Percentiles rank a stretch among this genome's conserved stretches.
Evolutionary conservation across 2,329 filamentous ascomycete genomes (phyloP).

Genomic region (Calonectria multiphialidica): DNA sequence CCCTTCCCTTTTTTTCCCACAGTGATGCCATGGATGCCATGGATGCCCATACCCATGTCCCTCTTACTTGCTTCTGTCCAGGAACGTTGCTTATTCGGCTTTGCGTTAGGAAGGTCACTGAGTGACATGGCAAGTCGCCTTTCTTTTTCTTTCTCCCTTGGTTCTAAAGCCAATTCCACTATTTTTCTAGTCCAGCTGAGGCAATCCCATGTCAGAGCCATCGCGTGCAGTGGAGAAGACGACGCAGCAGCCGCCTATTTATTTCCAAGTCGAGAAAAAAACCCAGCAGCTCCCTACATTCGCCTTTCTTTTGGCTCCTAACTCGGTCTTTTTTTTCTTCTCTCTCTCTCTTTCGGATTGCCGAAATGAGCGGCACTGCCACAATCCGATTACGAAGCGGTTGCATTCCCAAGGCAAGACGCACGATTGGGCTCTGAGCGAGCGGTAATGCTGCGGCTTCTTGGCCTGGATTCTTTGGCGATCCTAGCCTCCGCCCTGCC

Average conservation of each 20-base stretch:
- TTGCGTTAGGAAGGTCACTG: not conserved
- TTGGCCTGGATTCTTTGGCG: conserved; percentile 15
- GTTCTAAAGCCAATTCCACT: not conserved
- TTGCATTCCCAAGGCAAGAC: conserved; percentile 27
- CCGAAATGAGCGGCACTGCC: conserved; percentile 34
- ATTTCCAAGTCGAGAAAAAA: not conserved
- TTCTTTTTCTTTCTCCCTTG: conserved; percentile 1
- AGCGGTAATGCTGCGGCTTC: not conserved
- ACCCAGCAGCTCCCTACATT: not conserved
- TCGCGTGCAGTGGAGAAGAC: conserved; percentile 5
- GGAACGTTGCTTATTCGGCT: conserved; percentile 18
- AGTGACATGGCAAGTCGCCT: not conserved
- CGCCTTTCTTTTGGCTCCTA: conserved; percentile 14
- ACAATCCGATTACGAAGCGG: conserved; percentile 26
- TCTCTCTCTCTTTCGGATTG: conserved; percentile 1
- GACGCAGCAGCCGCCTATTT: not conserved
- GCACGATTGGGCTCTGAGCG: conserved; percentile 11
- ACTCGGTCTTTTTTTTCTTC: conserved; percentile 8
- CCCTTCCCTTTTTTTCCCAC: conserved; percentile 22
- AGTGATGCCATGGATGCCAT: conserved; percentile 14
- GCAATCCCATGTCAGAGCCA: conserved; percentile 12
- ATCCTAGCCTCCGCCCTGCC: conserved; percentile 22
- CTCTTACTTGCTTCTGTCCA: conserved; percentile 25
- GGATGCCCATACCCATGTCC: conserved; percentile 36
- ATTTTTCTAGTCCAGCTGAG: not conserved